phyloP scores from a whole-genome alignment of 1,284 basidiomycete genomes.

The Puccinia horiana region DNA sequence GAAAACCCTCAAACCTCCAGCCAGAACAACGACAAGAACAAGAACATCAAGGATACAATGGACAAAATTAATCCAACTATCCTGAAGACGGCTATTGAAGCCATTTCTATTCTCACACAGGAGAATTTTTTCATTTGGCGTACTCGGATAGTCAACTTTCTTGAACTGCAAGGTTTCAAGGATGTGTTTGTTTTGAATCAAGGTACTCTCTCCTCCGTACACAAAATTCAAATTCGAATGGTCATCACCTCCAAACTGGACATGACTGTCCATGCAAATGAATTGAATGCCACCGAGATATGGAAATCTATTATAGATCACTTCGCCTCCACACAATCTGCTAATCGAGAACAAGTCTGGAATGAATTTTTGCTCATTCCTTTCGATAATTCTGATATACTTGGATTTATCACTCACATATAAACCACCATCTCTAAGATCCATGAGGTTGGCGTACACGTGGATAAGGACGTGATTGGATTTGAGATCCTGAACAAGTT shows the following conservation, averaged over 20 bases:
- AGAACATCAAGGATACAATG: too few relatives aligned
- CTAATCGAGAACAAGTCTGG: background rate
- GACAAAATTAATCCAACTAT: background rate
- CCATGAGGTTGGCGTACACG: background rate
- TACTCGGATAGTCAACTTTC: background rate
- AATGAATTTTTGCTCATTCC: background rate
- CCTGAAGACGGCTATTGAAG: background rate
- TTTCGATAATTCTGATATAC: background rate
- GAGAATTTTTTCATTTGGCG: background rate
- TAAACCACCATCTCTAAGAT: background rate
- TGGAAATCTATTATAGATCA: background rate
- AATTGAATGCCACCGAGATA: background rate
- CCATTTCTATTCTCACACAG: background rate
- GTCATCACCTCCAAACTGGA: background rate
- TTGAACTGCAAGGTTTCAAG: background rate
- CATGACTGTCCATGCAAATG: background rate
- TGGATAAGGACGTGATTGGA: background rate
- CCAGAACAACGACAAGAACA: background rate
- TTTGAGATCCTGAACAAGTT: too few relatives aligned
- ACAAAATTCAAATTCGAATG: background rate
- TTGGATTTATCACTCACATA: background rate
- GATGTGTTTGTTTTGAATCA: background rate
- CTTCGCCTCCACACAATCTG: background rate
- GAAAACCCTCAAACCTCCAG: background rate
- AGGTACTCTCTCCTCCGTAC: background rate